Percentiles rank a stretch among this genome's conserved stretches.
These are phyloP conservation scores for Candida andamanensis DNA, from an alignment of 805 yeast genomes.

Conservation along the genomic window DNA sequence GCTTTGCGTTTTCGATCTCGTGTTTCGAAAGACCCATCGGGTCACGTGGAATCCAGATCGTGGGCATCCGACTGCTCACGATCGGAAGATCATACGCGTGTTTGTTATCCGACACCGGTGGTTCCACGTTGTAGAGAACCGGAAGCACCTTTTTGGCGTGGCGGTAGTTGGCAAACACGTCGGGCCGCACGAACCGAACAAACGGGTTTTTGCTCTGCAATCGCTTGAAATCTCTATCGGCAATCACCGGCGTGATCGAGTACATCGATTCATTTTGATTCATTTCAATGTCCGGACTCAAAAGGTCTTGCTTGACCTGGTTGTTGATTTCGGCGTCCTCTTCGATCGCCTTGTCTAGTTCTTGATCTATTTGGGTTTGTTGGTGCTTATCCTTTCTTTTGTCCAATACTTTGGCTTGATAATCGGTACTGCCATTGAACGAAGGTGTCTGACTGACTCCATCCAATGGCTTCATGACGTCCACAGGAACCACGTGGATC, in stretches of 20 bases:
- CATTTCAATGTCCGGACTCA: conserved; percentile 10
- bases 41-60: conserved; percentile 91
- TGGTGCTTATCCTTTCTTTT: conserved; percentile 3
- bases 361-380: conserved; percentile 3
- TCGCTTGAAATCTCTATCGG: conserved; percentile 55
- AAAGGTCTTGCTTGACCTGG: conserved; percentile 17
- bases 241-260: conserved; percentile 51
- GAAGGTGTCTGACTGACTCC: conserved; percentile 65
- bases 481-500: conserved; percentile 56
- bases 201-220: conserved; percentile 35
- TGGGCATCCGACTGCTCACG: conserved; percentile 60
- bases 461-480: conserved; percentile 72
- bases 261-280: conserved; percentile 9
- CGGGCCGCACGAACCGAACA: conserved; percentile 54
- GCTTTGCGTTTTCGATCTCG: conserved; percentile 52
- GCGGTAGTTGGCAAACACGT: conserved; percentile 46
- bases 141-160: conserved; percentile 31
- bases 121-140: conserved; percentile 27
- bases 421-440: conserved; percentile 31
- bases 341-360: conserved; percentile 7
- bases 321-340: conserved; percentile 16
- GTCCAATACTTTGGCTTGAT: conserved; percentile 26
- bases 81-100: conserved; percentile 79
- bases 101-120: conserved; percentile 39
- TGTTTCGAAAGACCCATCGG: conserved; percentile 71